A percentile compares a stretch with the other conserved stretches of the same genome.
Evolutionary conservation across 2,329 filamentous ascomycete species (phyloP).

Genomic region (Penicillium sp.): DNA sequence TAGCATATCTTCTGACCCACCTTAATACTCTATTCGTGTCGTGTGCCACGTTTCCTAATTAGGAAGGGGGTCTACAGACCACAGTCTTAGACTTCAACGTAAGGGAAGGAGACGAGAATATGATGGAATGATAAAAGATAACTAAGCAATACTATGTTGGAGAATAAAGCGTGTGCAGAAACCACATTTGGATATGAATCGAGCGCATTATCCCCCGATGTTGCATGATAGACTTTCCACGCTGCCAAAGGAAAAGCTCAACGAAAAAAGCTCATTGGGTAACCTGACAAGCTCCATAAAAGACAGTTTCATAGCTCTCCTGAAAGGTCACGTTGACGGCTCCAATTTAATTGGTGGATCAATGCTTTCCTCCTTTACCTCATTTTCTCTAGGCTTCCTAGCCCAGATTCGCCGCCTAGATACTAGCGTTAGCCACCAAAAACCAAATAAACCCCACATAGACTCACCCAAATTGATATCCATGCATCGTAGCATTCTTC

Average conservation of each 20-base stretch:
- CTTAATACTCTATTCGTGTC: background rate
- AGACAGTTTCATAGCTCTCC: too few relatives aligned
- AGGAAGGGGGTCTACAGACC: background rate
- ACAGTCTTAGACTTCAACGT: background rate
- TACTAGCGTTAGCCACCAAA: background rate
- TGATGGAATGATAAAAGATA: background rate
- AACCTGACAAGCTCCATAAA: background rate
- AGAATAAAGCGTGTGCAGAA: background rate
- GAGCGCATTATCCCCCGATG: background rate
- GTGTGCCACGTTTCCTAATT: background rate
- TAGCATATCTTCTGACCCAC: too few relatives aligned
- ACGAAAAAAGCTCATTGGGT: too few relatives aligned
- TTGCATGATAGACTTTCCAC: too few relatives aligned
- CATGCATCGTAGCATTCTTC: constrained; percentile 3
- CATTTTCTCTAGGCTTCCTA: background rate
- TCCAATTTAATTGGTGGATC: background rate
- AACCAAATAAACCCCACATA: background rate
- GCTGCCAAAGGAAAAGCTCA: too few relatives aligned
- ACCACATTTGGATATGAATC: background rate
- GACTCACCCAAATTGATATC: constrained; percentile 7
- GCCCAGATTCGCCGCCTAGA: background rate
- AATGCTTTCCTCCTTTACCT: background rate
- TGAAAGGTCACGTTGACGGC: background rate
- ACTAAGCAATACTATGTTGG: background rate
- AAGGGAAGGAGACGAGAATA: background rate